These are phyloP conservation scores for Aspergillus tanneri DNA, from an alignment of 2,329 filamentous ascomycete species.

Conservation along the genomic window DNA sequence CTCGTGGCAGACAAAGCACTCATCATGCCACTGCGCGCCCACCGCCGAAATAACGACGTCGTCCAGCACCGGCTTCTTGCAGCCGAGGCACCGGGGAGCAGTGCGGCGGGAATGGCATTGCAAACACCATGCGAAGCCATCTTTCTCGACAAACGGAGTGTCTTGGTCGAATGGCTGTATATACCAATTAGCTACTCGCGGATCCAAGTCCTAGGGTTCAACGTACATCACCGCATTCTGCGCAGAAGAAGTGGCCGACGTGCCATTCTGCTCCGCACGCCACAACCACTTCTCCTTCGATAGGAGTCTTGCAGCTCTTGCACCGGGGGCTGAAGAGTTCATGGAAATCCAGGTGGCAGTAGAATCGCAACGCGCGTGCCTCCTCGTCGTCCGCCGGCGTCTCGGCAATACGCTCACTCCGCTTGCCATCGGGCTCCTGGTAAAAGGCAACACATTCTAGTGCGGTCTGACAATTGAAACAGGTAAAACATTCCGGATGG, in stretches of 20 bases:
- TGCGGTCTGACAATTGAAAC: conserved; percentile 79
- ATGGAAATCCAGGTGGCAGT: conserved; percentile 98
- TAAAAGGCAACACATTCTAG: conserved; percentile 97
- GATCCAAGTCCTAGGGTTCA: not conserved
- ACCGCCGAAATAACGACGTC: conserved; percentile 87
- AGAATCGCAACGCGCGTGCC: conserved; percentile 72
- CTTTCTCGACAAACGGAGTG: conserved; percentile 91
- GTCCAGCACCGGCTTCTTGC: conserved; percentile 79
- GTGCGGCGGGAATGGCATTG: conserved; percentile 89
- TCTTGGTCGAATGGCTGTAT: conserved; percentile 56
- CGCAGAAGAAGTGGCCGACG: conserved; percentile 97
- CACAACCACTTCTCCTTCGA: conserved; percentile 90
- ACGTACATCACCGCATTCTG: conserved; percentile 82
- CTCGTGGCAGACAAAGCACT: conserved; percentile 81
- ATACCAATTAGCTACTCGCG: conserved; percentile 14
- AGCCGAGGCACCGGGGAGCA: conserved; percentile 83
- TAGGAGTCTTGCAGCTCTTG: conserved; percentile 94
- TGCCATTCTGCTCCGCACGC: conserved; percentile 97
- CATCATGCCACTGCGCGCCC: conserved; percentile 88
- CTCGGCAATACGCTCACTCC: conserved; percentile 67
- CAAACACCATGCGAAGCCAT: conserved; percentile 96
- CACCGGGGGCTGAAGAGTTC: conserved; percentile 89
- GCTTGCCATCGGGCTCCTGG: conserved; percentile 75
- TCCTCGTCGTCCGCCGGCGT: conserved; percentile 63
- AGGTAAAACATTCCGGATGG: conserved; percentile 90